phyloP scores from a whole-genome alignment of 805 yeast genomes.

The Maudiozyma serrabonitensis region DNA sequence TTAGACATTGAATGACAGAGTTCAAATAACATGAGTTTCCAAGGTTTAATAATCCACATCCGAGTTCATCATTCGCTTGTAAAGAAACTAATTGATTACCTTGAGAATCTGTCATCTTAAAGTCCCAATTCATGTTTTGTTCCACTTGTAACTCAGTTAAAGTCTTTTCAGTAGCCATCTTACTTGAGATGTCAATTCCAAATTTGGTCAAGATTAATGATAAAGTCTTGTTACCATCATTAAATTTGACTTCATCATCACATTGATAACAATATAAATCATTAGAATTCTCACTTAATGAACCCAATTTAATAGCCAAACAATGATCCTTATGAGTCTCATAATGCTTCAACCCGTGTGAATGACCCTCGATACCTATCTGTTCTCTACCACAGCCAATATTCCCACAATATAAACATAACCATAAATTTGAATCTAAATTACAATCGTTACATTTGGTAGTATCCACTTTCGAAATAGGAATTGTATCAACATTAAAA shows the following conservation, averaged over 20 bases:
- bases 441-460: constrained; percentile 48
- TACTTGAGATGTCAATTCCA: constrained; percentile 52
- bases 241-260: constrained; percentile 80
- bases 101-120: constrained; percentile 60
- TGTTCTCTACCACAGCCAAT: constrained; percentile 93
- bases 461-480: not conserved
- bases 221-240: constrained; percentile 28
- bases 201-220: constrained; percentile 38
- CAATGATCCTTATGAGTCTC: constrained; percentile 48
- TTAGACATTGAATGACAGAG: constrained; percentile 67
- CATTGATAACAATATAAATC: constrained; percentile 87
- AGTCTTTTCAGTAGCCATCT: constrained; percentile 73
- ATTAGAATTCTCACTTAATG: constrained; percentile 59
- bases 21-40: constrained; percentile 92
- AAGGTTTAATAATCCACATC: constrained; percentile 76
- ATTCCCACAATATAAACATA: constrained; percentile 85
- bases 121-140: constrained; percentile 90
- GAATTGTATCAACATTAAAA: constrained; percentile 23
- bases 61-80: constrained; percentile 33
- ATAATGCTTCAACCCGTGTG: constrained; percentile 77
- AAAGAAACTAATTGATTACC: constrained; percentile 59
- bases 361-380: constrained; percentile 88
- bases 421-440: constrained; percentile 74
- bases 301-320: constrained; percentile 84
- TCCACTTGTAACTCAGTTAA: constrained; percentile 84